Evolutionary conservation across 2,329 filamentous ascomycete genomes (phyloP), one percentile per base, ranked within the genome.

Genomic region (Aspergillus sclerotialis): DNA sequence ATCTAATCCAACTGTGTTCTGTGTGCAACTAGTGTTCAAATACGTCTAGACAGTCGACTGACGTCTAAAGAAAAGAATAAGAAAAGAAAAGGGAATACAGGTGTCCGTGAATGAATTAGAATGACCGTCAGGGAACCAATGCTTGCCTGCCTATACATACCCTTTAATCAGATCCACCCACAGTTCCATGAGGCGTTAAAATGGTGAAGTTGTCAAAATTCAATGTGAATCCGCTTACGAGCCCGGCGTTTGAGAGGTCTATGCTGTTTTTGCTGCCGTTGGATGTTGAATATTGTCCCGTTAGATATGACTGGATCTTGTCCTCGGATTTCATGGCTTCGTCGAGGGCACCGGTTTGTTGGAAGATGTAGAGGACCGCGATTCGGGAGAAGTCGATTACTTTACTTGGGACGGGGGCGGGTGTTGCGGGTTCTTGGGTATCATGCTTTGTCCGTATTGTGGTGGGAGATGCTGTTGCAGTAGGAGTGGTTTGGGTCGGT

Each of bases 351-450:
- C 50, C 53, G 0, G 60, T 62, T 28, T 55, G 50, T 43, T 62
- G 46, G 12, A 63, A 42, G 15, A 63, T 57, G 35, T 58, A 61
- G 13, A 80, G 63, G 5, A 63, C 51, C 2, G 57, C 55, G 27
- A 60, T 49, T 28, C 52, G 53, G 11, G 59, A 55, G 41, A 64
- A 63, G 25, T 56, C 52, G 13, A 61, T 39, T 11, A 55, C 46
- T 7, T 49, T 37, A 5, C 39, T 39, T 1, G 50, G 41, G 2
- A 56, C 36, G 14, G 30, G 27, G 12, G 39, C 34, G 15, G 28
- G 10, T 6, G 38, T 32, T 10, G 18, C 12, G 13, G 33, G 14
- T 9, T 33, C 10, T 5, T 16, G 21, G n/a, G 36, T 15, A 1
- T 19, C n/a, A 5, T 27, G 1, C 3, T 13, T 17, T 10, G 23